These are phyloP conservation scores for Plasmodium gaboni DNA, from an alignment of 169 alveolate species.

Conservation along the genomic window DNA sequence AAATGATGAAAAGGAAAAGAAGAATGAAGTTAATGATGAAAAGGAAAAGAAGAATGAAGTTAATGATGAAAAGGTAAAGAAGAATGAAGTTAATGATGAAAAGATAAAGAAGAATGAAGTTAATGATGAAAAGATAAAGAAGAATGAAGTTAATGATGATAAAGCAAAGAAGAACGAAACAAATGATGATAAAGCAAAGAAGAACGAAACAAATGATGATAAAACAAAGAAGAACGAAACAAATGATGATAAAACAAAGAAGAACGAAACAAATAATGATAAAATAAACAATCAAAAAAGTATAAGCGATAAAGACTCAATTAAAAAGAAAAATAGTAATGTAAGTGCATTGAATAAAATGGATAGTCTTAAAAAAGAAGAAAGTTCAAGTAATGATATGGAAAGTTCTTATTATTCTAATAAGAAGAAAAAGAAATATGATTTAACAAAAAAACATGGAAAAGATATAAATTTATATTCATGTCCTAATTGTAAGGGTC, in stretches of 20 bases:
- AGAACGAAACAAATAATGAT: neutral
- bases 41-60: no score
- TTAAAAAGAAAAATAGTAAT: neutral
- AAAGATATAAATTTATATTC: slow-evolving; percentile 76
- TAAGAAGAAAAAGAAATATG: slow-evolving; percentile 56
- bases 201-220: neutral
- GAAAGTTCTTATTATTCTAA: slow-evolving; percentile 67
- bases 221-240: neutral
- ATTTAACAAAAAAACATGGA: slow-evolving; percentile 46
- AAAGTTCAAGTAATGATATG: slow-evolving; percentile 22
- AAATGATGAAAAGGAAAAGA: neutral
- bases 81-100: no score
- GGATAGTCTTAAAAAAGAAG: slow-evolving; percentile 18
- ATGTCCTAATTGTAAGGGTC: slow-evolving; percentile 86
- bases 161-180: neutral
- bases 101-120: no score
- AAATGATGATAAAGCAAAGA: neutral
- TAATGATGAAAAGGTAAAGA: no score
- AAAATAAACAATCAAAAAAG: slow-evolving; percentile 2
- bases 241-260: neutral
- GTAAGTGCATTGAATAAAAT: neutral
- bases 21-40: no score
- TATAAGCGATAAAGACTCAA: neutral
- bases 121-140: neutral
- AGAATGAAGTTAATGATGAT: neutral